Evolutionary conservation across 2,329 filamentous ascomycete species (phyloP), one percentile per base, ranked within the genome.

Genomic region (Phyllosticta capitalensis): DNA sequence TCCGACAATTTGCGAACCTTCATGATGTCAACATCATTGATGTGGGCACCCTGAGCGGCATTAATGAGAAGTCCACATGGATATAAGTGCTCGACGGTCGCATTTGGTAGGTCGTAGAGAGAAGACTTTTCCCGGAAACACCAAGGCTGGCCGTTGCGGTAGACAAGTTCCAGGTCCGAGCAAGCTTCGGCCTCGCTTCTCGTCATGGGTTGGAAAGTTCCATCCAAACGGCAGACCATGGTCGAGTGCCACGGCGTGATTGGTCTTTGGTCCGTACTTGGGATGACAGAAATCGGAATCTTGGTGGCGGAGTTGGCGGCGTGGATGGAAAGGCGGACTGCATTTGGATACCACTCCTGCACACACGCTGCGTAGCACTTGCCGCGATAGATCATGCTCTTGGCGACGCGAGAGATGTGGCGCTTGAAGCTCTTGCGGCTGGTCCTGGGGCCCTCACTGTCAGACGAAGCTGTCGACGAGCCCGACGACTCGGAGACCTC

Each of bases 1-100:
- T 82, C 76, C 0, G 81, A 71, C 0, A 84, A 66, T 0, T 66
- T 62, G 0, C 79, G 72, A 0, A 81, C 71, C 64, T 79, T 81
- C 0, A 65, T 48, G 1, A 76, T 73, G 56, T 80, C 73, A 14
- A 81, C 64, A 9, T 78, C 72, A 2, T 69, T 65, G n/a, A 81
- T 74, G 54, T 78, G 62, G 0, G 68, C 63, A 5, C 65, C 67
- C 5, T 56, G 26, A 3, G 28, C 22, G 9, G 64, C 63, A 5
- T 61, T 63, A 48, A 68, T 55, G 38, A 67, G 52, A 14, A 69
- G 52, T 9, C 67, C 67, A 24, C 52, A 61, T 3, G 67, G 68
- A 52, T 69, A 69, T 5, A 66, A 33, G 22, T 66, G 62, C 54
- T 67, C 65, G 57, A 70, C 26, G n/a, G 30, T 67, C 10, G 62